Evolutionary conservation across 1,139 yeast species (phyloP).

Genomic region (Geotrichum candidum): DNA sequence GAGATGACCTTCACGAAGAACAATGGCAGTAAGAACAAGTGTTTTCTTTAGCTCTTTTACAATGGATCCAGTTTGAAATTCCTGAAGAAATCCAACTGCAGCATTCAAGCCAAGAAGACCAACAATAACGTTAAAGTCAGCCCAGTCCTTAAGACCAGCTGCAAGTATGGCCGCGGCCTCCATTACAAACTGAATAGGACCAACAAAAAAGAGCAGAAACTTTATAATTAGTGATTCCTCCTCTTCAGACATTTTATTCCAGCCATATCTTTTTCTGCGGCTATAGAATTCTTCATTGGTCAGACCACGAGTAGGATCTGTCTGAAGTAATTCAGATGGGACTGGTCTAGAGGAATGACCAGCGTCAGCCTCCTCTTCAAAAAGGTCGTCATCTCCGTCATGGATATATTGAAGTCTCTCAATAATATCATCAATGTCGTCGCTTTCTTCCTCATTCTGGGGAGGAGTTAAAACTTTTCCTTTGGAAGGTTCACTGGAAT

Average conservation of each 20-base stretch:
- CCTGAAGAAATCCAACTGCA: constrained; percentile 93
- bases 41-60: constrained; percentile 43
- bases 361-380: constrained; percentile 43
- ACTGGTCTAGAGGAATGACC: constrained; percentile 54
- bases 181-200: constrained; percentile 99
- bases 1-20: constrained; percentile 60
- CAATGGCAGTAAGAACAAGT: constrained; percentile 48
- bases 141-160: constrained; percentile 98
- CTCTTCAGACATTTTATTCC: constrained; percentile 93
- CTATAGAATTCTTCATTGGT: constrained; percentile 71
- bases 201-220: constrained; percentile 89
- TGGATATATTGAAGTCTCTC: constrained; percentile 82
- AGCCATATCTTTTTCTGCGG: constrained; percentile 92
- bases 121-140: constrained; percentile 96
- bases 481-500: constrained; percentile 33
- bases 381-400: constrained; percentile 50
- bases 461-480: constrained; percentile 36
- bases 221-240: constrained; percentile 75
- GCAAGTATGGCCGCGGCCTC: constrained; percentile 96
- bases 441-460: constrained; percentile 64
- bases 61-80: constrained; percentile 57
- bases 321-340: constrained; percentile 84
- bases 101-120: constrained; percentile 87
- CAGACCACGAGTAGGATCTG: constrained; percentile 80
- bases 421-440: constrained; percentile 84